Evolutionary conservation across 140 eudicot species (phyloP), one percentile per base, ranked within the genome.

Genomic region (Anethum foeniculum): DNA sequence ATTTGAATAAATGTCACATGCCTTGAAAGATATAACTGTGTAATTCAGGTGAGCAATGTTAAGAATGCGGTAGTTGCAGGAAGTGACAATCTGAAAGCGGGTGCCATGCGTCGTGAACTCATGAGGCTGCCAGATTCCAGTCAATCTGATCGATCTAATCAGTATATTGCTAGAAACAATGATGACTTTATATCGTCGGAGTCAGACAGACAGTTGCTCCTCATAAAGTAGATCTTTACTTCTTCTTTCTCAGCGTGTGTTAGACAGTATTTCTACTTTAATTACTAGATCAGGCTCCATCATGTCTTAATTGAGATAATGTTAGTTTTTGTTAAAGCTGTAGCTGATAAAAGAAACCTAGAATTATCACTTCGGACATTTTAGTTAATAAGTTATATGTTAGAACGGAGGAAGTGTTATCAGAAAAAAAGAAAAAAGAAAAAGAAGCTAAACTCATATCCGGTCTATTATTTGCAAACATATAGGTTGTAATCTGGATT

Each of bases 101-200:
- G 82, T 78, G 98, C 91, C 30, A 85, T 84, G 89, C 93, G 87
- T 60, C 94, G 87, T 64, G 96, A 91, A 84, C 84, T 93, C 4
- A 91, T 88, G 96, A 85, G 91, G 71, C 73, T 93, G 81, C 95
- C 91, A 76, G 78, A 89, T 83, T 51, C 89, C 80, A 88, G 84
- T 85, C 90, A 84, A 80, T 77, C 83, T 19, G 90, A 86, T 60
- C 77, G 86, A 79, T 39, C 77, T 32, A 81, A 76, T 54, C 90
- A 56, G 49, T 91, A 91, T 56, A 51, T 65, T 77, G 90, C 91
- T 52, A 46, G 60, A 82, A 89, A 91, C 76, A 89, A 89, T 84
- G 97, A 89, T 85, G 93, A 90, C 85, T 89, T 89, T 82, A 89
- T 90, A 60, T 83, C 90, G 71, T 91, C 93, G n/a, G 94, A 88